Conservation (phyloP, 2,329 filamentous ascomycete species). For the Xylariales sp. region DNA sequence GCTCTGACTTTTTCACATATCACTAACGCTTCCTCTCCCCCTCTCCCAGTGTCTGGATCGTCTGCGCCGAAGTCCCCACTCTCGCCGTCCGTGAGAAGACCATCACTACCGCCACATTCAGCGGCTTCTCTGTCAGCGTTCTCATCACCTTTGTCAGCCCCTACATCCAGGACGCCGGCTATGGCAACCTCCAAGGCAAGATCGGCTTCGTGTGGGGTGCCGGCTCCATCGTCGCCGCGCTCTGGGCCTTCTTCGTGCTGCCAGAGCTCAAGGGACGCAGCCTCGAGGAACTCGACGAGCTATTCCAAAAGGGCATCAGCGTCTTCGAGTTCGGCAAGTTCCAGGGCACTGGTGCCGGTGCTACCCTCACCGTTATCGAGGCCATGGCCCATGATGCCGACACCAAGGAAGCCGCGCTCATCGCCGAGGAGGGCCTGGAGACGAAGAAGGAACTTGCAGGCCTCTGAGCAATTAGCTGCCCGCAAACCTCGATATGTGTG, state of each 20-base stretch:
- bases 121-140: constrained; percentile 18
- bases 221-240: constrained; percentile 15
- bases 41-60: constrained; percentile 24
- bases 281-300: constrained; percentile 23
- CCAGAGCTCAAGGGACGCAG: constrained; percentile 25
- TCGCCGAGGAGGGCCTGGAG: constrained; percentile 2
- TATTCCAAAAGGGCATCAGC: constrained; percentile 16
- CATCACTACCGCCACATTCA: constrained; percentile 19
- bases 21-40: too few relatives aligned
- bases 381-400: constrained; percentile 1
- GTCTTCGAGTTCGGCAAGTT: constrained; percentile 6
- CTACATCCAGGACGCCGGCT: constrained; percentile 20
- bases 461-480: too few relatives aligned
- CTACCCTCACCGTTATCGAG: constrained; percentile 3
- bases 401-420: constrained; percentile 1
- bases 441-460: neutral
- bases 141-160: constrained; percentile 25
- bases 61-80: constrained; percentile 21
- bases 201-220: constrained; percentile 22
- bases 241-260: constrained; percentile 22
- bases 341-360: constrained; percentile 4
- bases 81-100: constrained; percentile 22
- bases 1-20: neutral
- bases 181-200: constrained; percentile 18
- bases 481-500: too few relatives aligned